Base-by-base conservation (phyloP, 169 alveolate genomes). In the Plasmodium falciparum region DNA sequence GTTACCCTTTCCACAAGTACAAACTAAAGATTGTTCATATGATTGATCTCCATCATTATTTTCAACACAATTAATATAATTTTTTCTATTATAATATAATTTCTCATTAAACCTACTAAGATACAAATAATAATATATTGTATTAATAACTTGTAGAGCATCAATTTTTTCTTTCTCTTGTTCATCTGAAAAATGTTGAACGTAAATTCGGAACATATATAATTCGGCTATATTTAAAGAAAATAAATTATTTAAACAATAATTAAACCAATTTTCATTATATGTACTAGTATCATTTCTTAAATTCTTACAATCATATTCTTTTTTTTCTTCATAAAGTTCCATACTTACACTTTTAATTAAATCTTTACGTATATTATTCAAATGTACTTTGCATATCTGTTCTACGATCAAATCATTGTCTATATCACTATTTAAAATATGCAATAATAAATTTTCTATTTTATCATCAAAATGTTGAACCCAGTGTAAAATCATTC, bases 111-210 rank as follows among this genome's bases (percentile, higher is more conserved):
- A 74, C 22, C 54, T 47, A 39, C 89, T 88, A 9, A 74, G 47
- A 17, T 65, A 5, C 67, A 88, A 33, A 63, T 88, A 88, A 33
- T 88, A 74, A 49, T 74, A 73, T 26, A 88, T 70, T 1, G 66
- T 45, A 12, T 74, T 73, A 58, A 88, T 58, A n/a, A 74, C 92
- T 29, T 88, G 45, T 26, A 88, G 33, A 11, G 88, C 89, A n/a
- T 74, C 92, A 2, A 74, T 74, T 67, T 88, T 88, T 72, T 74
- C 92, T 52, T 74, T 74, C 29, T 74, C 89, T 29, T 74, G 92
- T 3, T 88, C 92, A 20, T 73, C 85, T 2, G 74, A 72, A 66
- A 88, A 74, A 26, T 74, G 85, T 29, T 83, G 91, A 9, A 83
- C 91, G 39, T 83, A 83, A 3, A 83, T 54, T 1, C 91, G 72